These are phyloP conservation scores for Globisporangium megalacanthum DNA, from an alignment of 352 stramenopile genomes.

Conservation along the genomic window DNA sequence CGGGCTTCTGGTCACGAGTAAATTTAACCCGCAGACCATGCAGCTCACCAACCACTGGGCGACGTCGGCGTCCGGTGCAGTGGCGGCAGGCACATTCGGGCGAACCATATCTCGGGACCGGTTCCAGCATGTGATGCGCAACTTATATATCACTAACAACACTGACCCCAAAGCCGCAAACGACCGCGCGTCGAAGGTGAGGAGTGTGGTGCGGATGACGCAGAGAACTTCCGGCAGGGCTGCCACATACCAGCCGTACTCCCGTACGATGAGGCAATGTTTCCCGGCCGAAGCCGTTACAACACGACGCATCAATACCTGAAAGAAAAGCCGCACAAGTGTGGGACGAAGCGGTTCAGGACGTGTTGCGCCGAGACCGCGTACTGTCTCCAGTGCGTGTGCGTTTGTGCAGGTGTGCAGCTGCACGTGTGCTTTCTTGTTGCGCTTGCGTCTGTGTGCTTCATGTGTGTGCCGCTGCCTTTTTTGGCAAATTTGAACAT, in stretches of 20 bases:
- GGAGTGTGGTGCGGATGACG: constrained; percentile 1
- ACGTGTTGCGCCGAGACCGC: background rate
- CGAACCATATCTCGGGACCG: background rate
- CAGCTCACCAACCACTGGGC: background rate
- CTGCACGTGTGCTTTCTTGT: background rate
- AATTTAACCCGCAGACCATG: too few species aligned
- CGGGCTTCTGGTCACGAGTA: too few species aligned
- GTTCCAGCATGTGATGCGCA: constrained; percentile 11
- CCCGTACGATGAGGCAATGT: constrained; percentile 4
- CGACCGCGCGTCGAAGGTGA: constrained; percentile 13
- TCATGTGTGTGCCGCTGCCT: background rate
- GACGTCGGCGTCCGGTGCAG: too few species aligned
- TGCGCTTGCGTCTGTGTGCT: too few species aligned
- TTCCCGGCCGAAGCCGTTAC: background rate
- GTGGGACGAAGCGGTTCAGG: too few species aligned
- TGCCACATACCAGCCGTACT: constrained; percentile 2
- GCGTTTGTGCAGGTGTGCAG: background rate
- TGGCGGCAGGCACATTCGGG: background rate
- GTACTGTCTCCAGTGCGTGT: background rate
- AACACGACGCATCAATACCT: background rate
- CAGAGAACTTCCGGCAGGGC: constrained; percentile 8
- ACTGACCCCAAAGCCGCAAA: background rate
- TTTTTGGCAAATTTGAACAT: background rate
- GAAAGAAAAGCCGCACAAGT: too few species aligned
- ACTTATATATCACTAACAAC: constrained; percentile 14